Evolutionary conservation across 371 early-diverging fungal genomes (phyloP).

Genomic region (Rhizopus delemar): DNA sequence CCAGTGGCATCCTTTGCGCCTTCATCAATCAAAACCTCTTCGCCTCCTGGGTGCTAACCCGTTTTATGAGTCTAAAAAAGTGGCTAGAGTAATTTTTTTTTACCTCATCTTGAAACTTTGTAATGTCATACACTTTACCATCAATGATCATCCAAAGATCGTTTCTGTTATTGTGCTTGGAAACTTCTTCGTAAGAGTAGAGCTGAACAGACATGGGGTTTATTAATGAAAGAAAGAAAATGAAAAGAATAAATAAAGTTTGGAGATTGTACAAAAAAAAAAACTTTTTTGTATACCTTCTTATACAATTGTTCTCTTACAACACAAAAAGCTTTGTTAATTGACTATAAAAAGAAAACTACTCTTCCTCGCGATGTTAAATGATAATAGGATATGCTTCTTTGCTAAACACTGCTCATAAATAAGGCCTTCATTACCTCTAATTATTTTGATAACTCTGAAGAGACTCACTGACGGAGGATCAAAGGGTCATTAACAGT

Average conservation of each 20-base stretch:
- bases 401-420: too few species aligned
- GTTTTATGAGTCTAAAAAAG: not conserved
- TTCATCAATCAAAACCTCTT: conserved; percentile 76
- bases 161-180: conserved; percentile 54
- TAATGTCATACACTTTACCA: conserved; percentile 84
- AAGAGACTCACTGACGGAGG: too few species aligned
- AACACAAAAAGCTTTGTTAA: too few species aligned
- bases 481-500: too few species aligned
- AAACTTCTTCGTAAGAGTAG: conserved; percentile 61
- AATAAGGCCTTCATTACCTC: too few species aligned
- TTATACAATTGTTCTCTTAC: too few species aligned
- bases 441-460: too few species aligned
- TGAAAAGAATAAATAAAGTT: not conserved
- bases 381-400: too few species aligned
- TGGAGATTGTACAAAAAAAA: too few species aligned
- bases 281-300: too few species aligned
- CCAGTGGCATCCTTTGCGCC: conserved; percentile 89
- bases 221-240: not conserved
- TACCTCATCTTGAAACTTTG: conserved; percentile 75
- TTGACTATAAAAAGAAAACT: too few species aligned
- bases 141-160: conserved; percentile 76
- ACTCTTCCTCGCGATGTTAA: too few species aligned
- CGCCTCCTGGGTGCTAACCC: conserved; percentile 80
- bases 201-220: conserved; percentile 24
- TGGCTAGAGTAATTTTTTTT: not conserved